Evolutionary conservation across 441 rosid species (phyloP).

Genomic region (Erodium trifolium): DNA sequence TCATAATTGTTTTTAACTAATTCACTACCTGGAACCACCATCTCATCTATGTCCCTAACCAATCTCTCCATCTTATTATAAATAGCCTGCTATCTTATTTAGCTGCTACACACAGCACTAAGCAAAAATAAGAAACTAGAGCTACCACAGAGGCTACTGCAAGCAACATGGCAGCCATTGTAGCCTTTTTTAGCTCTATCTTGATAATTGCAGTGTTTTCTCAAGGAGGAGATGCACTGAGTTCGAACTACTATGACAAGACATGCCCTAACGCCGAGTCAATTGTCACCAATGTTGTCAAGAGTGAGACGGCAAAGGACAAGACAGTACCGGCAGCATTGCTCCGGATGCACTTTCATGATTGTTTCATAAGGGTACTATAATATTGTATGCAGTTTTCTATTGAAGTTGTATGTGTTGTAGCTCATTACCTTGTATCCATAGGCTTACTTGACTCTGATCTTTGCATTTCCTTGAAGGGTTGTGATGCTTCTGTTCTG

Average conservation of each 20-base stretch:
- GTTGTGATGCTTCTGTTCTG: constrained; percentile 29
- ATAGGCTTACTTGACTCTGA: not conserved
- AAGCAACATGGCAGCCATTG: constrained; percentile 21
- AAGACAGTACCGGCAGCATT: constrained; percentile 48
- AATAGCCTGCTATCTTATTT: not conserved
- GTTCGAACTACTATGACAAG: constrained; percentile 36
- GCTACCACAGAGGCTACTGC: not conserved
- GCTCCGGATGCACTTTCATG: constrained; percentile 59
- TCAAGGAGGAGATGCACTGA: constrained; percentile 27
- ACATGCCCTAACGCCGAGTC: constrained; percentile 37
- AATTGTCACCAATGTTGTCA: constrained; percentile 26
- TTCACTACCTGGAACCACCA: constrained; percentile 15
- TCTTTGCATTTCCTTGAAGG: constrained; percentile 21
- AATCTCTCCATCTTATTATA: constrained; percentile 17
- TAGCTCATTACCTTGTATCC: not conserved
- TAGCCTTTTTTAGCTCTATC: constrained; percentile 24
- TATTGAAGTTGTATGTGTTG: not conserved
- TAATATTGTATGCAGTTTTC: not conserved
- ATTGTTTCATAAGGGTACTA: constrained; percentile 45
- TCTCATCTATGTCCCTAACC: constrained; percentile 1
- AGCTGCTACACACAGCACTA: not conserved
- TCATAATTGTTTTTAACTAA: constrained; percentile 15
- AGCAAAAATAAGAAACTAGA: not conserved
- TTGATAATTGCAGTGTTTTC: constrained; percentile 22
- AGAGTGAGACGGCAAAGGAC: constrained; percentile 32